Evolutionary conservation across 2,329 filamentous ascomycete genomes (phyloP), one percentile per base, ranked within the genome.

Genomic region (Chalaropsis ovoidea): DNA sequence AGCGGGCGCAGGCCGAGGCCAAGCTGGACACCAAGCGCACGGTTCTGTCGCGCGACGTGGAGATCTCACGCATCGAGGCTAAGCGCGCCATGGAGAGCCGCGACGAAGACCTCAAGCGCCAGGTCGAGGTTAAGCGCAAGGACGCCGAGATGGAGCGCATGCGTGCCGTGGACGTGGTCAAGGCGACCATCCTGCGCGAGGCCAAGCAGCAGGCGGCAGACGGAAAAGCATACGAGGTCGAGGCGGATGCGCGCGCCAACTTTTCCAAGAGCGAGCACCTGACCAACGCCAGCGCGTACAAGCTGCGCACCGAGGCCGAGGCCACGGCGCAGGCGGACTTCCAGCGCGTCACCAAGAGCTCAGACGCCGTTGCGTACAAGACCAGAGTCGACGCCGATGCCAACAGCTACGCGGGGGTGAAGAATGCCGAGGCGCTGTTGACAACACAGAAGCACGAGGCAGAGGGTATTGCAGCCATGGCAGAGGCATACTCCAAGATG

Each of bases 121-220:
- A 86, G 15, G 89, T 95, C 68, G 85, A 95, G 76, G 77, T 85
- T 70, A 89, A 87, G 80, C 86, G 88, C 65, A 90, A 88, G 0
- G 82, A 83, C 41, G 91, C 90, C 69, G 89, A 94, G 77, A 79
- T 94, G 67, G 90, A 95, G 74, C 84, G 88, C 66, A 83, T 90
- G 42, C 82, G 90, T 70, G 90, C 90, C 8, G 83, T 78, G 2
- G 88, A 90, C 69, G 88, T 95, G 70, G 89, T 89, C 66, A 86
- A 90, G 75, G 89, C 89, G 66, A 84, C 82, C 66, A 89, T 90
- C 69, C 74, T 77, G 1, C 82, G 85, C 65, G 87, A 90, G 75
- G 80, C 84, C 35, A 81, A 83, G 70, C 85, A 89, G 75, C 82
- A 90, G 72, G 81, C 81, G 22, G 86, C 87, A 15, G 86, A 90